Base-by-base conservation (phyloP, 2,329 filamentous ascomycete genomes). In the Diplodia intermedia region DNA sequence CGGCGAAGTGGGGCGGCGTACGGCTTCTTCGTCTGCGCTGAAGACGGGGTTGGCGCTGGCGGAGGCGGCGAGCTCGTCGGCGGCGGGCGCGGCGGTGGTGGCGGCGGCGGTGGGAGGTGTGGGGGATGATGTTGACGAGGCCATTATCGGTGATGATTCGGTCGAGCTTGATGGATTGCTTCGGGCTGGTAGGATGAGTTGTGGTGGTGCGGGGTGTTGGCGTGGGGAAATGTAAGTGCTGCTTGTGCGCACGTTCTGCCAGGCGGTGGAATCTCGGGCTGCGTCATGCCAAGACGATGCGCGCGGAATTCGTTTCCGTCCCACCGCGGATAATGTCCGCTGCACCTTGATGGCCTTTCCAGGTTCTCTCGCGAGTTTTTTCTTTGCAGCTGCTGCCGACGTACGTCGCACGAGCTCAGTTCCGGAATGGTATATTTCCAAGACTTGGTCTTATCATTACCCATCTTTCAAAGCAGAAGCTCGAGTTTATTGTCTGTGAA, bases 21-120 rank as follows among this genome's bases (percentile, higher is more conserved):
- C 67, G 31, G 67, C 61, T 69, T 69, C 67, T 61, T 69, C 67
- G 36, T 66, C 61, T 9, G 67, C 54, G 20, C n/a, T 43, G 67
- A 69, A 69, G 43, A 53, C 36, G 38, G 47, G 67, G 53, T 8
- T 29, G 31, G 38, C 52, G 12, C 23, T 12, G n/a, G 33, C 66
- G 12, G 52, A 40, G 18, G 57, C 49, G 23, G 57, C 50, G 40
- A 61, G 38, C 29, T 56, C 57, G 38, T 49, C 52, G 50, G 66
- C 26, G n/a, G 66, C 18, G 26, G 57, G 47, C 6, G 57, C 29
- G 8, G 66, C 23, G 14, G 36, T n/a, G n/a, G n/a, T n/a, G n/a
- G n/a, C n/a, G n/a, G n/a, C 47, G 4, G 65, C 23, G 43, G 65
- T 8, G 47, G 26, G 12, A 1, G 47, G 18, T 15, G 66, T 14